phyloP scores from a whole-genome alignment of 1,284 basidiomycete species.

The Cutaneotrichosporon mucoides region DNA sequence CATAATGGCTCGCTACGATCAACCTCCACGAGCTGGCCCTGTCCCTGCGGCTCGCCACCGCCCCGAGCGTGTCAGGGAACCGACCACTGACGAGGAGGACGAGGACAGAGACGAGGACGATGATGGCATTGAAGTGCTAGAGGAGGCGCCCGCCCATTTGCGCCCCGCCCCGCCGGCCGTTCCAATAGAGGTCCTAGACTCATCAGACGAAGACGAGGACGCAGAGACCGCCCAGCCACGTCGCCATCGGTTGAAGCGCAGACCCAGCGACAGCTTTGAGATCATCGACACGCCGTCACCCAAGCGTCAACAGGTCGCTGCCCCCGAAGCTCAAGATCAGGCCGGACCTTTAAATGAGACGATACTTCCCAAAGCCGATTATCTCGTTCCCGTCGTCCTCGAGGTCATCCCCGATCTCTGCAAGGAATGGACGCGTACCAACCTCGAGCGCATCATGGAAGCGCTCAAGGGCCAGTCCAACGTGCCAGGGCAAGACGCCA shows the following conservation, averaged over 20 bases:
- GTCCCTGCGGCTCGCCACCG: too few species aligned
- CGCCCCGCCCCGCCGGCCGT: conserved; percentile 8
- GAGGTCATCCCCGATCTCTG: conserved; percentile 42
- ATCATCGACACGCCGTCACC: background rate
- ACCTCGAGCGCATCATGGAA: conserved; percentile 5
- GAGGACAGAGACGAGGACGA: background rate
- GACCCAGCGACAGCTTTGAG: background rate
- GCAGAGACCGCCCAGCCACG: background rate
- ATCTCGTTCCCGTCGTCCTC: conserved; percentile 30
- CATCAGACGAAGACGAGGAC: conserved; percentile 9
- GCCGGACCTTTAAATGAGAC: conserved; percentile 4
- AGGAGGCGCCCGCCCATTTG: conserved; percentile 23
- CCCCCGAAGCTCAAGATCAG: background rate
- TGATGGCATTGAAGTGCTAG: conserved; percentile 17
- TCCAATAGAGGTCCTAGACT: conserved; percentile 27
- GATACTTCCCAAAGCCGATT: conserved; percentile 8
- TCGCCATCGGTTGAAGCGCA: too few species aligned
- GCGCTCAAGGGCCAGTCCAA: conserved; percentile 12
- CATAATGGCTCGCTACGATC: too few species aligned
- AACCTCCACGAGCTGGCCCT: too few species aligned
- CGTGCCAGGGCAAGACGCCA: conserved; percentile 13
- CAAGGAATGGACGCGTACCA: conserved; percentile 22
- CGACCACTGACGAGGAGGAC: background rate
- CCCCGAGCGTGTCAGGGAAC: too few species aligned
- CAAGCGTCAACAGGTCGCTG: background rate